These are phyloP conservation scores for Solanum commersonii DNA, from an alignment of 257 asterid genomes.

Conservation along the genomic window DNA sequence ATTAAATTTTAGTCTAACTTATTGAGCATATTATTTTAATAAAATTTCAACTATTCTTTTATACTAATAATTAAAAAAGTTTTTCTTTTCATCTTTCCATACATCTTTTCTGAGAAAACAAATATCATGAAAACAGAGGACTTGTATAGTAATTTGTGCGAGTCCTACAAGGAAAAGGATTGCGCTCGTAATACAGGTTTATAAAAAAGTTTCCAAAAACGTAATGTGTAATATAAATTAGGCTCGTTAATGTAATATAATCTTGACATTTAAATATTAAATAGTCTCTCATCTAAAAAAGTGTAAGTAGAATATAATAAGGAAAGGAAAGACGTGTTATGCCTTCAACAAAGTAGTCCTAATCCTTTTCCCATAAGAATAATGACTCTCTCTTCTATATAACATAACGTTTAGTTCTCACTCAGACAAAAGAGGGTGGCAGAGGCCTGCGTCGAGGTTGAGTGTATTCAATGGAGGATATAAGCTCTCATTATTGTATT, in stretches of 20 bases:
- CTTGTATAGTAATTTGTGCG: background rate
- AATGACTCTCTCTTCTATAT: background rate
- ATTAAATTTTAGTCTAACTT: no score
- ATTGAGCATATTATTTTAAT: no score
- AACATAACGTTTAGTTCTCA: background rate
- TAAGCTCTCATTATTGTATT: slow-evolving; percentile 35
- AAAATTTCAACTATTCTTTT: no score
- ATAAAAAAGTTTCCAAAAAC: background rate
- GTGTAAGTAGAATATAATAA: background rate
- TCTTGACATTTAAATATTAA: no score
- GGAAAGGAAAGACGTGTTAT: background rate
- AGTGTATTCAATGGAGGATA: slow-evolving; percentile 21
- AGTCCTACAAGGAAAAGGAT: background rate
- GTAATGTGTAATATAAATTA: no score
- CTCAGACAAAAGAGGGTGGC: background rate
- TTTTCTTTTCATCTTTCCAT: no score
- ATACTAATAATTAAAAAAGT: no score
- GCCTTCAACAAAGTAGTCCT: background rate
- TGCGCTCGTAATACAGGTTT: background rate
- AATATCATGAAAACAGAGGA: no score
- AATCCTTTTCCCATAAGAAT: background rate
- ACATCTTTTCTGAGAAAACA: no score
- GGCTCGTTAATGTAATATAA: no score
- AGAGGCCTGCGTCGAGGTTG: background rate
- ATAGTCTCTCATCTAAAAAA: no score